Evolutionary conservation across 768 basidiomycete genomes (phyloP).

Genomic region (Lyophyllum atratum): DNA sequence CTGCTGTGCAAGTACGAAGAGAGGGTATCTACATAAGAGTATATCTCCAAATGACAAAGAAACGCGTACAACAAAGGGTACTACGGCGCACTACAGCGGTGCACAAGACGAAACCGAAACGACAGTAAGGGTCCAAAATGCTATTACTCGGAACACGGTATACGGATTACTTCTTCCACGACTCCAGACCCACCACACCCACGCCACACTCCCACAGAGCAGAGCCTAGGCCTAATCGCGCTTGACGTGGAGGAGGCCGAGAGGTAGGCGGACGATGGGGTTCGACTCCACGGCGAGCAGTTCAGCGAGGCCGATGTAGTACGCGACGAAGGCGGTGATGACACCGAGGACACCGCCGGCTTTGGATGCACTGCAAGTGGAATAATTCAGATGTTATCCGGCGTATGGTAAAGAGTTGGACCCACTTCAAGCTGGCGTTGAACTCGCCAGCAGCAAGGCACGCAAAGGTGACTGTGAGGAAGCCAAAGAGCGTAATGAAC

Average conservation of each 20-base stretch:
- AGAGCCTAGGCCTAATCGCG: background rate
- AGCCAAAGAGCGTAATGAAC: conserved; percentile 39
- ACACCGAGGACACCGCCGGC: conserved; percentile 48
- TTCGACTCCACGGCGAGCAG: conserved; percentile 42
- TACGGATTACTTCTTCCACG: background rate
- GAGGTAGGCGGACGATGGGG: conserved; percentile 38
- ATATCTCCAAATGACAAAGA: too few relatives aligned
- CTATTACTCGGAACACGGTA: background rate
- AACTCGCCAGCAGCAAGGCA: conserved; percentile 44
- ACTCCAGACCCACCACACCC: background rate
- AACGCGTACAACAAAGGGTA: too few relatives aligned
- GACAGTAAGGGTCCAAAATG: too few relatives aligned
- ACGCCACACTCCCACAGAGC: background rate
- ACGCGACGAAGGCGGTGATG: conserved; percentile 48
- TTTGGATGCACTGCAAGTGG: conserved; percentile 31
- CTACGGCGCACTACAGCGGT: too few relatives aligned
- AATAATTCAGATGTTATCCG: background rate
- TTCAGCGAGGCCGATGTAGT: conserved; percentile 47
- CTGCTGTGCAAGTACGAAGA: too few relatives aligned
- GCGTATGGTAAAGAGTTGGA: background rate
- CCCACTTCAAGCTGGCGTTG: conserved; percentile 28
- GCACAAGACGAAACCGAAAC: too few relatives aligned
- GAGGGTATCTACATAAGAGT: too few relatives aligned
- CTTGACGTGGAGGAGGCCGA: conserved; percentile 39
- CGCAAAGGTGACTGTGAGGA: conserved; percentile 42